Evolutionary conservation across 116 monocot genomes (phyloP).

Genomic region (Thalassia testudinum): DNA sequence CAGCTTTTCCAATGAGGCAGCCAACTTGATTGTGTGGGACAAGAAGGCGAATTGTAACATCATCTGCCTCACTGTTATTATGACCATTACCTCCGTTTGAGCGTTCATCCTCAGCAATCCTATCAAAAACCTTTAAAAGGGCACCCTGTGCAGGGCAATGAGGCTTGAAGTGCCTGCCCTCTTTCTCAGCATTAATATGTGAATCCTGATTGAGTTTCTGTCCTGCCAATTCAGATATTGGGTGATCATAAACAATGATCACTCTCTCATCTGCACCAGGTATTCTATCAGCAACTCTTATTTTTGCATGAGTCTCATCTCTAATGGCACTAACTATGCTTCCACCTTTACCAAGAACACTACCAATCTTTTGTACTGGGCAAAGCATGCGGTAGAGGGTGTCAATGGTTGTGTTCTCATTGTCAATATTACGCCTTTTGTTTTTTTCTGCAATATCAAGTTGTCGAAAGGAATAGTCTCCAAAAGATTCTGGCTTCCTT

Average conservation of each 20-base stretch:
- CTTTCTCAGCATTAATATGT: slow-evolving; percentile 7
- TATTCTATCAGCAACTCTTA: slow-evolving; percentile 58
- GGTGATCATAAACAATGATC: slow-evolving; percentile 37
- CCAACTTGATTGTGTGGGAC: slow-evolving; percentile 70
- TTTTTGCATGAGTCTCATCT: slow-evolving; percentile 64
- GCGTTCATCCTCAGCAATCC: slow-evolving; percentile 55
- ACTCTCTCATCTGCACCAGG: slow-evolving; percentile 74
- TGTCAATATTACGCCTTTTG: slow-evolving; percentile 14
- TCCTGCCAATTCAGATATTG: slow-evolving; percentile 8
- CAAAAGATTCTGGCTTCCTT: too few relatives aligned
- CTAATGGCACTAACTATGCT: slow-evolving; percentile 54
- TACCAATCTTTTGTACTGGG: slow-evolving; percentile 63
- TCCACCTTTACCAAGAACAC: slow-evolving; percentile 72
- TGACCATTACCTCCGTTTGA: slow-evolving; percentile 23
- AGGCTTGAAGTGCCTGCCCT: slow-evolving; percentile 18
- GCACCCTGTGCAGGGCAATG: slow-evolving; percentile 71
- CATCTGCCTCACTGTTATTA: slow-evolving; percentile 23
- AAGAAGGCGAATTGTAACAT: slow-evolving; percentile 46
- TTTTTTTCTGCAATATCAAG: slow-evolving; percentile 23
- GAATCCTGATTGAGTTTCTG: slow-evolving; percentile 8
- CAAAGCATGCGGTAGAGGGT: slow-evolving; percentile 67
- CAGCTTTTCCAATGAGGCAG: slow-evolving; percentile 78
- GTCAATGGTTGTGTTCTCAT: slow-evolving; percentile 28
- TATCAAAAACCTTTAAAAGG: slow-evolving; percentile 62
- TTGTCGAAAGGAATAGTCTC: slow-evolving; percentile 1